Conservation (phyloP, 2,329 filamentous ascomycete genomes). For the Fusarium sp. region DNA sequence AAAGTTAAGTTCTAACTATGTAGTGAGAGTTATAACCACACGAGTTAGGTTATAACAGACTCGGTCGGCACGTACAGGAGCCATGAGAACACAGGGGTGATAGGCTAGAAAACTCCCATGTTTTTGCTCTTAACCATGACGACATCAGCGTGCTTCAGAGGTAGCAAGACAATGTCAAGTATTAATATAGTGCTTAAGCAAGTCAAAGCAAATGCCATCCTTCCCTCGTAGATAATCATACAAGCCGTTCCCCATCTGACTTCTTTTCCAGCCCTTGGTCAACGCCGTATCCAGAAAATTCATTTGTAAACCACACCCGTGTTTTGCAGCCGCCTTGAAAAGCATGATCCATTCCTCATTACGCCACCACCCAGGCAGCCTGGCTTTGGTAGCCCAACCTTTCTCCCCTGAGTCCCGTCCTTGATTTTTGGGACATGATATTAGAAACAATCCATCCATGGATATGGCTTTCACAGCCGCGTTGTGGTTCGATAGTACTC, state of each 20-base stretch:
- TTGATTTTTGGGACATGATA: background rate
- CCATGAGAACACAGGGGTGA: background rate
- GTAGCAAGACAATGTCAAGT: background rate
- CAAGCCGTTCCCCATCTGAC: background rate
- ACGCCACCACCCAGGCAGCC: constrained; percentile 1
- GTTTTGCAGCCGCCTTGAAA: constrained; percentile 1
- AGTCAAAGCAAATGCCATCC: background rate
- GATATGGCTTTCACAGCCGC: background rate
- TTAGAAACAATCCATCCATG: background rate
- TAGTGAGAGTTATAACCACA: background rate
- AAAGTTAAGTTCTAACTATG: background rate
- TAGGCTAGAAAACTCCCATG: background rate
- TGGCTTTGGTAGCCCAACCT: background rate
- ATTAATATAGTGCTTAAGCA: background rate
- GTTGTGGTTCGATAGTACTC: background rate
- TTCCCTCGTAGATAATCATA: background rate
- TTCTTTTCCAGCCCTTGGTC: background rate
- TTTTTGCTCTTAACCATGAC: background rate
- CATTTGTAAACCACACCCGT: background rate
- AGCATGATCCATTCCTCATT: constrained; percentile 15
- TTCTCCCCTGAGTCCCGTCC: background rate
- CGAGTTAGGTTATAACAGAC: background rate
- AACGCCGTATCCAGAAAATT: constrained; percentile 12
- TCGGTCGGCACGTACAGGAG: background rate
- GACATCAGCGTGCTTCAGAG: background rate